Evolutionary conservation across 2,329 filamentous ascomycete species (phyloP).

Genomic region (Fusarium abutilonis): DNA sequence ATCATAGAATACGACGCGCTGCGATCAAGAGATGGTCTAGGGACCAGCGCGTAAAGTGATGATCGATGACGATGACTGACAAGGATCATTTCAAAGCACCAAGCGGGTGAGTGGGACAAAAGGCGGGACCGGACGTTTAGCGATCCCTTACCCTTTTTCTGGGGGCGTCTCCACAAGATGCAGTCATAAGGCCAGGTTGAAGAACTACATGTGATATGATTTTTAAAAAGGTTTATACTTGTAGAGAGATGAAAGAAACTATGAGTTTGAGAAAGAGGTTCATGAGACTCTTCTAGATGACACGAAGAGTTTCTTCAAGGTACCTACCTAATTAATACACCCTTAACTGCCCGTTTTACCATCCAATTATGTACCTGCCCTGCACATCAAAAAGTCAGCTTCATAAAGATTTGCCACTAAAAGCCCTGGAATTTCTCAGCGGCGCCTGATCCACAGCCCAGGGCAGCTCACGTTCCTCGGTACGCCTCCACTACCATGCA

Average conservation of each 20-base stretch:
- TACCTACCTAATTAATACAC: not conserved
- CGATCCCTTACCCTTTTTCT: conserved; percentile 34
- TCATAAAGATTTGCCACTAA: conserved; percentile 32
- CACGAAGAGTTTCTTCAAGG: too few relatives aligned
- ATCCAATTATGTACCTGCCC: not conserved
- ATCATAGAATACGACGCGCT: conserved; percentile 4
- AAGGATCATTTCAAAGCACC: conserved; percentile 25
- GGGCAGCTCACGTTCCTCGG: conserved; percentile 19
- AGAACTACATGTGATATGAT: conserved; percentile 24
- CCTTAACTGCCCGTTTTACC: conserved; percentile 6
- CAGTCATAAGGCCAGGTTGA: conserved; percentile 24
- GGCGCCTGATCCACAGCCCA: conserved; percentile 28
- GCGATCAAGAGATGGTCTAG: conserved; percentile 10
- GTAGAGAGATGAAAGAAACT: conserved; percentile 2
- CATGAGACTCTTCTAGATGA: not conserved
- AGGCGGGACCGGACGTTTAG: conserved; percentile 27
- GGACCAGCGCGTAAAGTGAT: conserved; percentile 35
- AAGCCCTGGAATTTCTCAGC: conserved; percentile 37
- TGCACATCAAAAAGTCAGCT: conserved; percentile 17
- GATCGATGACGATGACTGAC: conserved; percentile 35
- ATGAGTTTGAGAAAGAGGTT: not conserved
- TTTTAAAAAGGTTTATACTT: not conserved
- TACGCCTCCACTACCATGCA: conserved; percentile 17
- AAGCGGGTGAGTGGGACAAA: conserved; percentile 35
- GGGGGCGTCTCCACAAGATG: conserved; percentile 32